Base-by-base conservation (phyloP, 768 basidiomycete species). In the Hygrocybe punicea region DNA sequence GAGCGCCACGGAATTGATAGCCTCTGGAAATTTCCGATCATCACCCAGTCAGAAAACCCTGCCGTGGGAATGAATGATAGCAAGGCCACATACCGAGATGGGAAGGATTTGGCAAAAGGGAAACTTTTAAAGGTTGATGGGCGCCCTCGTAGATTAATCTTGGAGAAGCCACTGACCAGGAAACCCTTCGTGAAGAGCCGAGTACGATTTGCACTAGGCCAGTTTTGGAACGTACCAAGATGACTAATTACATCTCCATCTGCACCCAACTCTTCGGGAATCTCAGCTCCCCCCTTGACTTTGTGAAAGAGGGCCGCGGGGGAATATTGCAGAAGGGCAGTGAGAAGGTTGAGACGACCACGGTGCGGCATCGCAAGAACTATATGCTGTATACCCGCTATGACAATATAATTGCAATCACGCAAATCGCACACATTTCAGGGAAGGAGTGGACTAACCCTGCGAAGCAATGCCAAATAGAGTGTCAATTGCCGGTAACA, bases 241-340 rank as follows among this genome's bases (percentile, higher is more conserved):
- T 96, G 94, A 64, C 89, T 92, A 57, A 96, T 78, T 1, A 96
- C 93, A 64, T 96, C 94, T 10, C 92, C 94, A 21, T 84, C 83
- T 2, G 81, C 85, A 7, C 79, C 83, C 2, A 87, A 71, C 4
- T 81, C 82, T 58, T 86, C 84, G 1, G 89, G 83, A 21, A 82
- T 68, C 66, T 93, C 91, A 14, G 72, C 80, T 1, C 85, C 87
- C 1, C 92, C 91, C 66, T 85, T 91, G 58, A 94, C 87, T 73
- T 96, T 97, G 69, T 90, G 82, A 69, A 96, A 93, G 14, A 96
- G 74, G 0, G 85, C 83, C 2, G 82, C 77, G 6, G 86, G 82
- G 0, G 86, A 77, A 59, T 79, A 86, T 62, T 83, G 73, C 4
- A 96, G 75, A 3, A 96, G 76, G 50, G 87, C 89, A 0, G 89